Conservation (phyloP, 202 grass and related monocot genomes). For the Schoenoplectus triqueter region DNA sequence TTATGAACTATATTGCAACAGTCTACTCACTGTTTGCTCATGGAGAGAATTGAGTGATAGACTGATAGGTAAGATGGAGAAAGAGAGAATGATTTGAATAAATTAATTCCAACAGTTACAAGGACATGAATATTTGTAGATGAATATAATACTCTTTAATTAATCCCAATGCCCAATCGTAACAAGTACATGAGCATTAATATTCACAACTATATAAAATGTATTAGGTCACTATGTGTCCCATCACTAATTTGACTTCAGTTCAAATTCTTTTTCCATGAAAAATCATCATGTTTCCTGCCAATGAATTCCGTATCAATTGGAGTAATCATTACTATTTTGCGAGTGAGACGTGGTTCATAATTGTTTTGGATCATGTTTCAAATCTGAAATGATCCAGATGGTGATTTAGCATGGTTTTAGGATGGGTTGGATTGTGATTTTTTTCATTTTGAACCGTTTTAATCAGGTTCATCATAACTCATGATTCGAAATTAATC, state of each 20-base stretch:
- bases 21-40: no score
- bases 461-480: no score
- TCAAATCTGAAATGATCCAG: no score
- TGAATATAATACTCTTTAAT: neutral
- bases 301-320: no score
- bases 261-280: neutral
- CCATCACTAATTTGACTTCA: neutral
- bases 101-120: neutral
- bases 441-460: no score
- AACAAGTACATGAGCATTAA: neutral
- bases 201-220: neutral
- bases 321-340: no score
- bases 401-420: no score
- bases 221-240: neutral
- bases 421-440: no score
- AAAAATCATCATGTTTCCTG: neutral
- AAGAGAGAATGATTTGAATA: neutral
- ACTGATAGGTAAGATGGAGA: neutral
- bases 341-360: no score
- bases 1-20: neutral
- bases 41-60: neutral
- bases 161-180: neutral
- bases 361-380: no score
- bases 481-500: no score
- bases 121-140: neutral